Percentiles rank a stretch among this genome's conserved stretches.
Conservation (phyloP, 2,329 filamentous ascomycete genomes). For the Beauveria australis region DNA sequence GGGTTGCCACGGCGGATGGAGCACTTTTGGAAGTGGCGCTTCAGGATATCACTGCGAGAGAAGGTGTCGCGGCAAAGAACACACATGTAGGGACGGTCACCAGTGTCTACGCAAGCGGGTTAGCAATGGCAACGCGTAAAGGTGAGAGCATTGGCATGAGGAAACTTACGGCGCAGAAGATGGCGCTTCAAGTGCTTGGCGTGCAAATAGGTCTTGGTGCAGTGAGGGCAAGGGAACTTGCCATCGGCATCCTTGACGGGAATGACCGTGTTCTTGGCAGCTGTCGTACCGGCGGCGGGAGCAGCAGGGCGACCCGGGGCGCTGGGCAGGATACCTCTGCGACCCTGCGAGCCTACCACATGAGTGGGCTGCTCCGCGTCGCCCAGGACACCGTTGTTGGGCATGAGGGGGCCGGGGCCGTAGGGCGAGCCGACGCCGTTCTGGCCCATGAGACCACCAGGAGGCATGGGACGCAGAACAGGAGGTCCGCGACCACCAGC, state of each 20-base stretch:
- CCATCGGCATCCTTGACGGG: constrained; percentile 94
- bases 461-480: constrained; percentile 61
- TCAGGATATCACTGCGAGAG: constrained; percentile 93
- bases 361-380: constrained; percentile 68
- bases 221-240: constrained; percentile 96
- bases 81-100: constrained; percentile 97
- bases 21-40: constrained; percentile 99
- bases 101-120: constrained; percentile 60
- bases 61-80: constrained; percentile 97
- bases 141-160: constrained; percentile 15
- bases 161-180: constrained; percentile 81
- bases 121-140: constrained; percentile 1
- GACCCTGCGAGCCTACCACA: constrained; percentile 89
- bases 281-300: constrained; percentile 58
- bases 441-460: constrained; percentile 54
- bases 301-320: constrained; percentile 79
- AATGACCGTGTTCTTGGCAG: constrained; percentile 72
- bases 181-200: constrained; percentile 97
- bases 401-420: constrained; percentile 49
- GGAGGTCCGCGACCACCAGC: constrained; percentile 48
- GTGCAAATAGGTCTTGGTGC: constrained; percentile 95
- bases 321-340: constrained; percentile 83
- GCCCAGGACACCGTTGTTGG: constrained; percentile 45
- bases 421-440: constrained; percentile 52
- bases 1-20: constrained; percentile 94